Conservation (phyloP, 441 rosid genomes). For the Euphorbia schlechtendalii region DNA sequence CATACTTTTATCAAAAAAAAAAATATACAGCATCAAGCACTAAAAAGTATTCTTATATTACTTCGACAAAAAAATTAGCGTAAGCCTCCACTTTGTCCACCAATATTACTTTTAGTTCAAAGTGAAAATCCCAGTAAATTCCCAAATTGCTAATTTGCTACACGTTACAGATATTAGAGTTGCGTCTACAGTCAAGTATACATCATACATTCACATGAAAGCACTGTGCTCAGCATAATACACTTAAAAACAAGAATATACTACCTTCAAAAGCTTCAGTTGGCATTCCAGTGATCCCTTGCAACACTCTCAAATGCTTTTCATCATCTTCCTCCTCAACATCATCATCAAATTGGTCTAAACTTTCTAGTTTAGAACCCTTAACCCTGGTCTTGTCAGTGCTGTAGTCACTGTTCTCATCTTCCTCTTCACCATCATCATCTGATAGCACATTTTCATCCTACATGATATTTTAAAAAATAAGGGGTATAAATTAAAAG, state of each 20-base stretch:
- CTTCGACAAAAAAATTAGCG: background rate
- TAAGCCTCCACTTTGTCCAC: background rate
- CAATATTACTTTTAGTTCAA: background rate
- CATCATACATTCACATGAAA: no score
- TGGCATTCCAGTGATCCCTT: slow-evolving; percentile 78
- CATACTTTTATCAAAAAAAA: background rate
- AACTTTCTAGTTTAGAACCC: slow-evolving; percentile 7
- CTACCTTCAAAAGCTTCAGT: slow-evolving; percentile 71
- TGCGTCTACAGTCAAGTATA: no score
- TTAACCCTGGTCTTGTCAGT: slow-evolving; percentile 11
- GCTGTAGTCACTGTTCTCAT: slow-evolving; percentile 13
- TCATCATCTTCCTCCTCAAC: slow-evolving; percentile 44
- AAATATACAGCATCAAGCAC: background rate
- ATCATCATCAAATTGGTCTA: slow-evolving; percentile 20
- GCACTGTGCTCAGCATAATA: background rate
- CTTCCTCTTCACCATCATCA: slow-evolving; percentile 34
- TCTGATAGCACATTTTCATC: slow-evolving; percentile 79
- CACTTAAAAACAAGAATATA: background rate
- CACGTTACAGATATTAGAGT: background rate
- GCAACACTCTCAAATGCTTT: slow-evolving; percentile 73
- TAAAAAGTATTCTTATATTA: background rate
- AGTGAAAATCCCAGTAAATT: no score
- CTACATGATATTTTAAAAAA: slow-evolving; percentile 28
- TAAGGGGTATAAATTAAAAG: background rate
- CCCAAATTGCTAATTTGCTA: background rate